Conservation (phyloP, 768 basidiomycete species). For the Kockovaella imperatae region DNA sequence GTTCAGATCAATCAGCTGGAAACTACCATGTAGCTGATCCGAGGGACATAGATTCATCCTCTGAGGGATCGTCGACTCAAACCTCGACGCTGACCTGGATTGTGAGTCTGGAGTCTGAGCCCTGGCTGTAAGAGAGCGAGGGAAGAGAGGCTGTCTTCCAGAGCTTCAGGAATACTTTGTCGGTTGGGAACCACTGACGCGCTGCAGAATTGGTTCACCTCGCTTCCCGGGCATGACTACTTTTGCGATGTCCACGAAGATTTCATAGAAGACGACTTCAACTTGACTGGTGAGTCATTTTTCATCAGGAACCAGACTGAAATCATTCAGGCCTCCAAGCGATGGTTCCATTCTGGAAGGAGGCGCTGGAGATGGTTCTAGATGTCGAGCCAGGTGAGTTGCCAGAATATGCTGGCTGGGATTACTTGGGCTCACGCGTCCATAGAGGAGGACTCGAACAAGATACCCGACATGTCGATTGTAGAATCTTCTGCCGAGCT, state of each 20-base stretch:
- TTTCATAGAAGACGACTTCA: constrained; percentile 99
- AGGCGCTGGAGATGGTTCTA: constrained; percentile 99
- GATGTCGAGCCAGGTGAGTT: constrained; percentile 93
- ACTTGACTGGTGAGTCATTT: constrained; percentile 65
- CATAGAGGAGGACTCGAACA: constrained; percentile 72
- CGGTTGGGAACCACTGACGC: too few species aligned
- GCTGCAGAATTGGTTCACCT: constrained; percentile 43
- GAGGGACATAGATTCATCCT: constrained; percentile 32
- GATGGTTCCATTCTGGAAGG: constrained; percentile 96
- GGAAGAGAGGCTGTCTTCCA: too few species aligned
- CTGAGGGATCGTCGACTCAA: constrained; percentile 39
- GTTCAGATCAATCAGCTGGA: background rate
- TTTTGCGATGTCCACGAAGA: constrained; percentile 97
- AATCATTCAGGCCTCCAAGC: constrained; percentile 31
- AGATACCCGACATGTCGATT: constrained; percentile 97
- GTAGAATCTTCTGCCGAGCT: constrained; percentile 96
- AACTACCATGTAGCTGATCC: background rate
- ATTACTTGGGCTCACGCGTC: background rate
- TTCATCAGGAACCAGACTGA: background rate
- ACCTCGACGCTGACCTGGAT: constrained; percentile 46
- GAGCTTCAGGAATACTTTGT: too few species aligned
- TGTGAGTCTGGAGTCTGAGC: constrained; percentile 30
- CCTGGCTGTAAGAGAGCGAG: background rate
- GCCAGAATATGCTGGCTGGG: too few species aligned
- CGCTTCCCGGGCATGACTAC: constrained; percentile 65